Conservation (phyloP, 805 yeast genomes). For the Schwanniomyces vanrijiae region DNA sequence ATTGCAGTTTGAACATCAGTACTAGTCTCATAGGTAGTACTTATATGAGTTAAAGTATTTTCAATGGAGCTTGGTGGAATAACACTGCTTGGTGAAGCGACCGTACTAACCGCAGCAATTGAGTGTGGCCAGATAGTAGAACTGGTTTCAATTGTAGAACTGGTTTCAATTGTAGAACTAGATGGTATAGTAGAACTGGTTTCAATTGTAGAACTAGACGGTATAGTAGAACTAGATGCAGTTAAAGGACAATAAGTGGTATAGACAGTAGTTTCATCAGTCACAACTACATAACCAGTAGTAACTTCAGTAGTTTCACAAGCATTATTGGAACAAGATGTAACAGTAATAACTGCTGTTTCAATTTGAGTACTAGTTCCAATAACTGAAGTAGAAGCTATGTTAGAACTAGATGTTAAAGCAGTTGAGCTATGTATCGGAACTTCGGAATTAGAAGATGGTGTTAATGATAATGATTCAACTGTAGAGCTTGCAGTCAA, state of each 20-base stretch:
- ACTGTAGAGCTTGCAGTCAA: conserved; percentile 1
- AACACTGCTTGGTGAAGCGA: too few relatives aligned
- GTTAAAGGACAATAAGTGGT: conserved; percentile 20
- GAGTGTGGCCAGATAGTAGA: too few relatives aligned
- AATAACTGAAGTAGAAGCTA: background rate
- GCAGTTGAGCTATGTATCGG: too few relatives aligned
- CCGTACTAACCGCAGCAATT: too few relatives aligned
- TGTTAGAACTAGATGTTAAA: background rate
- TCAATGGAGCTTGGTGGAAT: too few relatives aligned
- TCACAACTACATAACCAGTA: conserved; percentile 20
- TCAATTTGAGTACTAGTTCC: background rate
- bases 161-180: too few relatives aligned
- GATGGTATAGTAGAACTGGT: background rate
- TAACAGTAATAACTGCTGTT: conserved; percentile 24
- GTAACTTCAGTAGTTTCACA: conserved; percentile 17
- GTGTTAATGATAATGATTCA: too few relatives aligned
- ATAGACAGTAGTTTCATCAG: conserved; percentile 16
- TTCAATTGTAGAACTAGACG: background rate
- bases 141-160: conserved; percentile 6
- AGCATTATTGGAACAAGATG: conserved; percentile 26
- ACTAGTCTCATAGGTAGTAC: conserved; percentile 6
- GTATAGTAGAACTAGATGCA: conserved; percentile 5
- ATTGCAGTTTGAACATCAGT: conserved; percentile 17
- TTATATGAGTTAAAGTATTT: too few relatives aligned
- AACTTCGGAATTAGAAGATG: too few relatives aligned